Percentiles rank a stretch among this genome's conserved stretches.
phyloP scores from a whole-genome alignment of 1,284 basidiomycete genomes.

The Ceratobasidium sp. region DNA sequence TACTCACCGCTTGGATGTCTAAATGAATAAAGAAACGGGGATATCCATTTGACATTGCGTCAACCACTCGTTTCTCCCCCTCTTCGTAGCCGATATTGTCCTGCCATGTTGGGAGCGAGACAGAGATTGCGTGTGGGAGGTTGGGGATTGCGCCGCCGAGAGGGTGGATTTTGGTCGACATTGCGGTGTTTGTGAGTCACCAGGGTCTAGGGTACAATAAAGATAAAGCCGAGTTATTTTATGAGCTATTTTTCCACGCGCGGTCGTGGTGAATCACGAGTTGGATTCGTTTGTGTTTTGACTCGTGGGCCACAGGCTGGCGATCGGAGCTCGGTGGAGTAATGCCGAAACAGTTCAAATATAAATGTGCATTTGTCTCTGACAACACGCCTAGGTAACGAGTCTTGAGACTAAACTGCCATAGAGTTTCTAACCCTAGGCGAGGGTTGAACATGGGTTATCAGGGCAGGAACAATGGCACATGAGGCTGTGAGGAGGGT shows the following conservation, averaged over 20 bases:
- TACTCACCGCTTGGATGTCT: conserved; percentile 74
- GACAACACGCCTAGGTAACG: not conserved
- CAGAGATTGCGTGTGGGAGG: conserved; percentile 89
- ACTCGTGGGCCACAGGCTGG: conserved; percentile 13
- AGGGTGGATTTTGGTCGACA: conserved; percentile 20
- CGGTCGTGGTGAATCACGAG: conserved; percentile 36
- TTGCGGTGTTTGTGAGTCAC: not conserved
- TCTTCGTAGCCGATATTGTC: conserved; percentile 97
- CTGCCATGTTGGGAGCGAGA: conserved; percentile 94
- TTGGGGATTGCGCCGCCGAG: conserved; percentile 48
- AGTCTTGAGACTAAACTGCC: not conserved
- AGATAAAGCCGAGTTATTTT: not conserved
- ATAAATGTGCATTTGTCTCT: conserved; percentile 2
- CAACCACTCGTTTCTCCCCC: conserved; percentile 83
- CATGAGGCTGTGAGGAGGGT: conserved; percentile 14
- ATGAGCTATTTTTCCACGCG: not conserved
- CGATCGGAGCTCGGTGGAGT: conserved; percentile 43
- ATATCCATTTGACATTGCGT: conserved; percentile 93
- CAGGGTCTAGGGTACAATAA: conserved; percentile 22
- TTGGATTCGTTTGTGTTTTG: conserved; percentile 22
- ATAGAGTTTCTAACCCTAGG: not conserved
- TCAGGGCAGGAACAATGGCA: not conserved
- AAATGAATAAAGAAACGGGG: conserved; percentile 96
- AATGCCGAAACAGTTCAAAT: conserved; percentile 18
- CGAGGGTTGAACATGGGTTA: conserved; percentile 6